Evolutionary conservation across 116 monocot genomes (phyloP).

Genomic region (Iris pallida): DNA sequence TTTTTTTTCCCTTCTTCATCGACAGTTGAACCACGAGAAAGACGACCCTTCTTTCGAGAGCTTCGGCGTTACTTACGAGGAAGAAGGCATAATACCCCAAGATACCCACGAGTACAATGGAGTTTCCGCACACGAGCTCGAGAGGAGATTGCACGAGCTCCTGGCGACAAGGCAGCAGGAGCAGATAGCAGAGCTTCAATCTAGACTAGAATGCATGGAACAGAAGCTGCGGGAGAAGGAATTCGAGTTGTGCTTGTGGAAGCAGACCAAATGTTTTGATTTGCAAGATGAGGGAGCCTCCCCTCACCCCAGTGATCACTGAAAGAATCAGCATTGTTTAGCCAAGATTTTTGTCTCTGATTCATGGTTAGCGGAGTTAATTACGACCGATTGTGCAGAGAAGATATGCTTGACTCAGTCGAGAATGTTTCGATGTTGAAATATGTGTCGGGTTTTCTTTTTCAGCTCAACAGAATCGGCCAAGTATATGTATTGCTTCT

Average conservation of each 20-base stretch:
- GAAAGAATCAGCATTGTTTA: too few relatives aligned
- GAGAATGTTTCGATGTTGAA: too few relatives aligned
- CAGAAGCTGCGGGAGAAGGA: slow-evolving; percentile 48
- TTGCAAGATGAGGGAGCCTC: slow-evolving; percentile 8
- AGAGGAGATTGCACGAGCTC: slow-evolving; percentile 69
- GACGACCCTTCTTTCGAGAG: slow-evolving; percentile 17
- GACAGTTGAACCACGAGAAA: slow-evolving; percentile 11
- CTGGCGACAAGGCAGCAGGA: slow-evolving; percentile 56
- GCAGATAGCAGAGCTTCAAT: slow-evolving; percentile 57
- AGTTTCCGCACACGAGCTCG: slow-evolving; percentile 50
- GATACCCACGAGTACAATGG: slow-evolving; percentile 15
- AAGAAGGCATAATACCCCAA: slow-evolving; percentile 10
- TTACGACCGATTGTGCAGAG: too few relatives aligned
- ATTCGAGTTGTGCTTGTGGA: slow-evolving; percentile 51
- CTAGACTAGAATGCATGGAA: slow-evolving; percentile 35
- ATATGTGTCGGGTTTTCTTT: too few relatives aligned
- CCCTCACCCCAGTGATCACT: too few relatives aligned
- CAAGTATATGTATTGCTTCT: too few relatives aligned
- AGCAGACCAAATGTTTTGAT: slow-evolving; percentile 33
- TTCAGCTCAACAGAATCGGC: too few relatives aligned
- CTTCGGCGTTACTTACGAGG: slow-evolving; percentile 13
- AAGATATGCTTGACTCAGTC: too few relatives aligned
- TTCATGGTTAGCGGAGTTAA: too few relatives aligned
- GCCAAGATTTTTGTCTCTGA: too few relatives aligned
- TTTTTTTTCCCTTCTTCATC: background rate